Evolutionary conservation across 805 yeast genomes (phyloP), one percentile per base, ranked within the genome.

Genomic region (Lachancea nothofagi): DNA sequence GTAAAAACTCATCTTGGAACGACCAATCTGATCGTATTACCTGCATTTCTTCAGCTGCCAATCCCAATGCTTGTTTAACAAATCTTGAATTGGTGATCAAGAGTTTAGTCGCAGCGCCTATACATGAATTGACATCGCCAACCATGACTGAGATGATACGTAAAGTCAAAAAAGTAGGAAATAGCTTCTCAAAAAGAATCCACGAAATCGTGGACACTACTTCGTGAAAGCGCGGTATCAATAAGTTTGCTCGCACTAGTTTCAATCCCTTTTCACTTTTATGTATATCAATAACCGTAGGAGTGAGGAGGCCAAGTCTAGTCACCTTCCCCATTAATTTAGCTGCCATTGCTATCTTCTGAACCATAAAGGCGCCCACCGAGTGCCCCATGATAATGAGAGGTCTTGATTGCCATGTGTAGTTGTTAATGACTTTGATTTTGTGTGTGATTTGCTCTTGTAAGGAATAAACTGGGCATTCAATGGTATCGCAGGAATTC

Each of bases 251-350:
- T 17, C 38, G 30, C 28, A 57, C 37, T 42, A 75, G 46, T 34
- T 40, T 19, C 8, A 40, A 13, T 15, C 80, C 78, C 38, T 66
- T 65, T 20, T 49, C 53, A 19, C 76, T 70, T 29, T 52, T 49
- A 34, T 77, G 76, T 23, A 83, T 77, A 48, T 81, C 80, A 18
- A 69, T 66, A 15, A 83, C 66, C 0, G 93, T 81, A 1, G 94
- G 94, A 39, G 84, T 80, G 14, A 83, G 64, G 37, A 83, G 62
- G 0, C 87, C 86, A 15, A 74, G 66, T 40, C 75, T 69, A 37
- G 55, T 59, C 23, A 76, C 59, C 4, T 60, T 45, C 4, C 55
- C 48, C 2, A 47, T 42, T 9, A 53, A 27, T 0, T 40, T 22
- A 2, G 53, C 40, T 22, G 48, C 41, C 18, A 59, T 51, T 1